Base-by-base conservation (phyloP, 1,284 basidiomycete genomes). In the Moesziomyces sp. region DNA sequence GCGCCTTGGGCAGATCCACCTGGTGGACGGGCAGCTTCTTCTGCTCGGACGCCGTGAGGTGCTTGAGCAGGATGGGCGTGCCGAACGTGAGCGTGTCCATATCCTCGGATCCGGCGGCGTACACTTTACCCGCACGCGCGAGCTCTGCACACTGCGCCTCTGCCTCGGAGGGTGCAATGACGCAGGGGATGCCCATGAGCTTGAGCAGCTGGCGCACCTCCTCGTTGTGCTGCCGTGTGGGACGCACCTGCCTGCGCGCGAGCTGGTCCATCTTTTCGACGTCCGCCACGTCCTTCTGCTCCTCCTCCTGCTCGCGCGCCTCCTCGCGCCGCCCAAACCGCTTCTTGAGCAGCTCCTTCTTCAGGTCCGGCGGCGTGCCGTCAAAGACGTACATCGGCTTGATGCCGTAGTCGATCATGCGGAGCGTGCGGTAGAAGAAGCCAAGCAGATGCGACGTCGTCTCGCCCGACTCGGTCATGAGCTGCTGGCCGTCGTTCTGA, bases 81-180 rank as follows among this genome's bases (percentile, higher is more conserved):
- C 90, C 88, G 87, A 99, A 99, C 0, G 97, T 99, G 46, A 99
- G 89, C 3, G 97, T 99, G 81, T 99, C 97, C 97, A 99, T 99
- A 84, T 99, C 97, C 86, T 99, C 97, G 0, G 94, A 97, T 7
- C 97, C 97, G 5, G 95, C 95, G 0, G 93, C 97, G 81, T 92
- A 99, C 21, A 97, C 93, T 87, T 97, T 96, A 58, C 94, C 95
- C 10, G 93, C 94, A 30, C 94, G 89, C 16, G 94, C 94, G 4
- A 99, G 90, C 85, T 99, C 96, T 1, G 97, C 97, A 78, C 97
- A 99, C 83, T 99, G 97, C 0, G 97, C 97, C 85, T 99, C 97
- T 1, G 97, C 97, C 86, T 99, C 97, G 51, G 93, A 95, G 0
- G 97, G 96, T 19, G 96, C 80, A 47, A 78, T 76, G 51, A 97